Conservation (phyloP, 495 filamentous ascomycete species). For the Cercophora scortea region DNA sequence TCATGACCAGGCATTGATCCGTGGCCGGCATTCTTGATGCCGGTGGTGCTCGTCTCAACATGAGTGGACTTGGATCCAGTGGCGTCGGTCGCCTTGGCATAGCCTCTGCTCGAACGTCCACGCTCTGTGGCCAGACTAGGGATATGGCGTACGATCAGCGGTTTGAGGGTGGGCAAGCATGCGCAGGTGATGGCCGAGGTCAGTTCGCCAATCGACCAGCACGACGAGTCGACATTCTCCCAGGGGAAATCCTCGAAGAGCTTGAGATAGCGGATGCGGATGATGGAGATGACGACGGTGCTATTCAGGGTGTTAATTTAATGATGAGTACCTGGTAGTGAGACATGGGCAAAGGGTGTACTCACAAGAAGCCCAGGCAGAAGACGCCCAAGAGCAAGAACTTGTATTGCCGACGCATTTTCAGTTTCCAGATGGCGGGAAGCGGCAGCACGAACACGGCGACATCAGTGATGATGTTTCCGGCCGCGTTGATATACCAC, state of each 20-base stretch:
- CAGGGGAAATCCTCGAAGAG: slow-evolving; percentile 34
- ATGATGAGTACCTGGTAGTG: not conserved
- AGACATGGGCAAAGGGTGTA: not conserved
- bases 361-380: slow-evolving; percentile 31
- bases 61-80: not conserved
- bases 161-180: slow-evolving; percentile 40
- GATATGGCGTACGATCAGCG: slow-evolving; percentile 32
- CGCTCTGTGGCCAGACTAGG: slow-evolving; percentile 7
- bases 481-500: slow-evolving; percentile 28
- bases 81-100: not conserved
- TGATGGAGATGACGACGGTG: slow-evolving; percentile 43
- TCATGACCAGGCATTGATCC: no score
- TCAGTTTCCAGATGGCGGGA: slow-evolving; percentile 27
- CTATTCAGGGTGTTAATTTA: slow-evolving; percentile 8
- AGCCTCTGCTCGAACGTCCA: not conserved
- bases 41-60: not conserved
- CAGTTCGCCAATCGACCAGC: slow-evolving; percentile 49
- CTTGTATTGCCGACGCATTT: slow-evolving; percentile 27
- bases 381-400: slow-evolving; percentile 29
- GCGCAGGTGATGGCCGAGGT: slow-evolving; percentile 47
- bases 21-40: no score
- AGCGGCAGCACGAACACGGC: slow-evolving; percentile 27
- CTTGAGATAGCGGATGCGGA: slow-evolving; percentile 39
- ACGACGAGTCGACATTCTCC: slow-evolving; percentile 42
- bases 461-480: slow-evolving; percentile 33